phyloP scores from a whole-genome alignment of 345 rosid genomes.

The Noccaea caerulescens region DNA sequence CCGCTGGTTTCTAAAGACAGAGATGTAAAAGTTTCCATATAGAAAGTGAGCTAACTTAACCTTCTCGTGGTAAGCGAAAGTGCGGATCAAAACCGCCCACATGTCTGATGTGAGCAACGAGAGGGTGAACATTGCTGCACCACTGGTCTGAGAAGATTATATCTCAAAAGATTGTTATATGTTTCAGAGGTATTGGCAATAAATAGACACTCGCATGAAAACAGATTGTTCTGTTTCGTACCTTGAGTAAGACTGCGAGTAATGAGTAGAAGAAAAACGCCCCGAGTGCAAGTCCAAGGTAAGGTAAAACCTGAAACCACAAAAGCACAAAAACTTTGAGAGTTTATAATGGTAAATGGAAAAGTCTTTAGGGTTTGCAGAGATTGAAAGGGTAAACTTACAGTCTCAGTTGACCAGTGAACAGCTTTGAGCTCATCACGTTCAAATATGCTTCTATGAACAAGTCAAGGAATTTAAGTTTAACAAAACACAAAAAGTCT shows the following conservation, averaged over 20 bases:
- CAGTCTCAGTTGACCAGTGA: constrained; percentile 84
- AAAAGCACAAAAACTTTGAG: background rate
- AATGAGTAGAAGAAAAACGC: constrained; percentile 83
- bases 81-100: constrained; percentile 93
- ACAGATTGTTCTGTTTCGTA: constrained; percentile 34
- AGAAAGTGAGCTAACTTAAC: constrained; percentile 8
- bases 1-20: too few relatives aligned
- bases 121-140: constrained; percentile 86
- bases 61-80: constrained; percentile 63
- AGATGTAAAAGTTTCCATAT: background rate
- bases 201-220: background rate
- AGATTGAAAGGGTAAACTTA: constrained; percentile 46
- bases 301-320: constrained; percentile 67
- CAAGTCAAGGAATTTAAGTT: constrained; percentile 47
- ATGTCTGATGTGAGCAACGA: constrained; percentile 90
- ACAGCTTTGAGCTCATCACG: constrained; percentile 68
- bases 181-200: background rate
- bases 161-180: background rate
- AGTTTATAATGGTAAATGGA: too few relatives aligned
- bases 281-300: constrained; percentile 60
- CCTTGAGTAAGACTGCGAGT: constrained; percentile 84
- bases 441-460: constrained; percentile 75
- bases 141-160: constrained; percentile 54
- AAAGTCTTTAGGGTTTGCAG: background rate
- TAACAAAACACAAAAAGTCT: background rate